Evolutionary conservation across 169 alveolate species (phyloP).

Genomic region (Plasmodium falciparum): DNA sequence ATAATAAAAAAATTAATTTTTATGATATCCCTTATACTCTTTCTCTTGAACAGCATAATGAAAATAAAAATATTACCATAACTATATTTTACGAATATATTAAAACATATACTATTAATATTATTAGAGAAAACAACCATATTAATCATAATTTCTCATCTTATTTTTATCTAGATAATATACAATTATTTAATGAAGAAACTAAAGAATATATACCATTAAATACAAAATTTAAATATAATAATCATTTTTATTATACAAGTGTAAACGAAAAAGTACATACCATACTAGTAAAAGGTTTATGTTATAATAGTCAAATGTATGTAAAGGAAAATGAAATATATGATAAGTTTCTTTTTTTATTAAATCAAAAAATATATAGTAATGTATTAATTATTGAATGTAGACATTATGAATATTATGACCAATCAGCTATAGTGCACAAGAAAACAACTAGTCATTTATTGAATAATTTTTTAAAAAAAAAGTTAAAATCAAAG

Average conservation of each 20-base stretch:
- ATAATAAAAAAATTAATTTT: constrained; percentile 23
- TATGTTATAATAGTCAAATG: constrained; percentile 22
- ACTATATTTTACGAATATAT: constrained; percentile 19
- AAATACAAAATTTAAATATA: constrained; percentile 19
- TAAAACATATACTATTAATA: constrained; percentile 19
- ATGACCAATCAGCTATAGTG: neutral
- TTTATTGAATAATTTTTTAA: constrained; percentile 17
- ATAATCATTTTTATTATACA: constrained; percentile 19
- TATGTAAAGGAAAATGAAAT: constrained; percentile 16
- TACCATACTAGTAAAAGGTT: constrained; percentile 9
- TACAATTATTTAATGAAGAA: neutral
- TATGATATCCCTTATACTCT: constrained; percentile 37
- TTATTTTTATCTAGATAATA: constrained; percentile 18
- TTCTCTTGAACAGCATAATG: neutral
- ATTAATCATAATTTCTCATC: neutral
- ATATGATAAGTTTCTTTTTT: constrained; percentile 10
- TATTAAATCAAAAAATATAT: constrained; percentile 9
- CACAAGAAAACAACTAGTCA: neutral
- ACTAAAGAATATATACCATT: constrained; percentile 2
- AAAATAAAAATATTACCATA: constrained; percentile 5
- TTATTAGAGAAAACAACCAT: constrained; percentile 7
- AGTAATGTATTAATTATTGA: constrained; percentile 33
- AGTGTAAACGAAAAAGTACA: constrained; percentile 11
- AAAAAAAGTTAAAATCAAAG: neutral
- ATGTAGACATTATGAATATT: constrained; percentile 21